Conservation (phyloP, 176 grass and related monocot genomes). For the Raddia distichophylla region DNA sequence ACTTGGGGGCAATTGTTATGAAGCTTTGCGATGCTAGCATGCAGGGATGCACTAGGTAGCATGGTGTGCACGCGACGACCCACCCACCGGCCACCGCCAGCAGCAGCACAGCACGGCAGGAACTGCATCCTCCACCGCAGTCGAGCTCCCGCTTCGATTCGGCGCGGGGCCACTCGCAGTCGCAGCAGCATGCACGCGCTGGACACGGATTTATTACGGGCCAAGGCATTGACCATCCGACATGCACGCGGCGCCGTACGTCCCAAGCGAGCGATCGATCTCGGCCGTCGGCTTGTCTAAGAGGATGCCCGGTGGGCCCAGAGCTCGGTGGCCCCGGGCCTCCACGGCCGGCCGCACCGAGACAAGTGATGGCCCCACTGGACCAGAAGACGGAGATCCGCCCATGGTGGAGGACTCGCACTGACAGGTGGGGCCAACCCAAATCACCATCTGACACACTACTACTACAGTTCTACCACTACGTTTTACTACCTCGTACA, state of each 20-base stretch:
- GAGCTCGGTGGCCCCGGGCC: neutral
- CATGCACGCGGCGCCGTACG: neutral
- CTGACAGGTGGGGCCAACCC: neutral
- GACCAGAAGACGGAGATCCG: neutral
- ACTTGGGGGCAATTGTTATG: neutral
- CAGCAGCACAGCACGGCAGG: no score
- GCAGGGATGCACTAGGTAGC: neutral
- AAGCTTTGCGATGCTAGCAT: neutral
- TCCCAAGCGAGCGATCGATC: neutral
- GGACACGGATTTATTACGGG: no score
- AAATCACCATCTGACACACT: no score
- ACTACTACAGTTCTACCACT: no score
- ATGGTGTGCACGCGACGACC: slow-evolving; percentile 19
- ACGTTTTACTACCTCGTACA: neutral
- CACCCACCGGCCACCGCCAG: neutral
- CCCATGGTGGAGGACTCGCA: neutral
- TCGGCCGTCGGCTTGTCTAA: no score
- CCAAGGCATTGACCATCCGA: neutral
- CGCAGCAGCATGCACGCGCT: neutral
- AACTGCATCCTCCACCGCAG: neutral
- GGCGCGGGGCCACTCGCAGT: neutral
- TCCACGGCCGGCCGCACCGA: neutral
- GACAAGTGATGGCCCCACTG: neutral
- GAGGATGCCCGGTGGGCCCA: neutral
- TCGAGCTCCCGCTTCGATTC: neutral